phyloP scores from a whole-genome alignment of 2,329 filamentous ascomycete genomes.

The Aspergillus sp. region DNA sequence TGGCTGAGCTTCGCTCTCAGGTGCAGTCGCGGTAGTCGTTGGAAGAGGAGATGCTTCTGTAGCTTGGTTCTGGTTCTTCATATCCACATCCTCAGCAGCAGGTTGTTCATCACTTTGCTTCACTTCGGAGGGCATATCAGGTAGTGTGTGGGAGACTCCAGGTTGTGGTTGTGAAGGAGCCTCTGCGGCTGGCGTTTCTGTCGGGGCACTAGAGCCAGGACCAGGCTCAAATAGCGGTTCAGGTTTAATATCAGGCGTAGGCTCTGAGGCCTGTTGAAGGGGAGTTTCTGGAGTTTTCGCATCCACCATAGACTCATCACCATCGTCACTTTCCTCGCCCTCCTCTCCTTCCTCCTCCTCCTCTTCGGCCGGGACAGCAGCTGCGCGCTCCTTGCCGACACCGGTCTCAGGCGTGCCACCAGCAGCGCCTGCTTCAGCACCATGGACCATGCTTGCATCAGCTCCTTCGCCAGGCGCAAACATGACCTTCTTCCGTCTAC shows the following conservation, averaged over 20 bases:
- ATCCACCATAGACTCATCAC: constrained; percentile 40
- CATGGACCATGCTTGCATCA: constrained; percentile 26
- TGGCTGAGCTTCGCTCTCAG: background rate
- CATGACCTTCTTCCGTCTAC: constrained; percentile 63
- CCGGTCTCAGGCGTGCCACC: constrained; percentile 17
- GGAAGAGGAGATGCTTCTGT: background rate
- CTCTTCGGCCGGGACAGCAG: constrained; percentile 39
- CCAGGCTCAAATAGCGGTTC: constrained; percentile 5
- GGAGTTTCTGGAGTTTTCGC: constrained; percentile 36
- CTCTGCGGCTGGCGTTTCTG: constrained; percentile 2
- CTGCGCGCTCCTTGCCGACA: constrained; percentile 40
- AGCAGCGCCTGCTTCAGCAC: constrained; percentile 31
- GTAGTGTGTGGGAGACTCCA: constrained; percentile 1
- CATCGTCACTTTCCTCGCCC: constrained; percentile 41
- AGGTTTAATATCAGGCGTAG: constrained; percentile 8
- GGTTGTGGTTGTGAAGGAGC: constrained; percentile 1
- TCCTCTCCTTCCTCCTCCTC: constrained; percentile 42
- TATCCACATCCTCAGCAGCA: constrained; percentile 10
- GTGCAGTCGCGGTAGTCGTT: constrained; percentile 1
- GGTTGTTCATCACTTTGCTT: constrained; percentile 1
- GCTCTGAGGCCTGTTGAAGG: constrained; percentile 20
- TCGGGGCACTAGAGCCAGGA: constrained; percentile 1
- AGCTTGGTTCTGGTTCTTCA: constrained; percentile 7
- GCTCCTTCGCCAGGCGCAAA: constrained; percentile 40
- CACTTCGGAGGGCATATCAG: background rate